phyloP scores from a whole-genome alignment of 2,329 filamentous ascomycete genomes.

The Chaetomium olivaceum region DNA sequence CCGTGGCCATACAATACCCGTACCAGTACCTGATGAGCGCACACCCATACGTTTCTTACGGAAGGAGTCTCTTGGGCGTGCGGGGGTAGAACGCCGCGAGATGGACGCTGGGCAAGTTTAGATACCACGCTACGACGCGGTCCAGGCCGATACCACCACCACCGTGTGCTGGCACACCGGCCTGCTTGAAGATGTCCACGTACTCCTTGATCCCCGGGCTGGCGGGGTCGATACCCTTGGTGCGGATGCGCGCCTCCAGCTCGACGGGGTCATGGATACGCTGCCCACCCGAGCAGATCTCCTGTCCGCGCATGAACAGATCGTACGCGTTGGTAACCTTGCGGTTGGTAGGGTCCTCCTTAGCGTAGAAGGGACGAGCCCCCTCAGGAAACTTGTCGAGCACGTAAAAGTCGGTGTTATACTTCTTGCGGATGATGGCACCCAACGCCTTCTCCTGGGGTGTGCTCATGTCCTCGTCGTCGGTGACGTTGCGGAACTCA shows the following conservation, averaged over 20 bases:
- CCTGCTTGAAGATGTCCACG: conserved; percentile 76
- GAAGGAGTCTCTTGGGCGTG: conserved; percentile 60
- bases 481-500: conserved; percentile 66
- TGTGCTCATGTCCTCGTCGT: conserved; percentile 78
- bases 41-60: conserved; percentile 40
- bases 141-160: conserved; percentile 89
- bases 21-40: not conserved
- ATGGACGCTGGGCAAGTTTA: conserved; percentile 61
- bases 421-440: conserved; percentile 81
- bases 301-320: conserved; percentile 90
- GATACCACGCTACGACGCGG: conserved; percentile 72
- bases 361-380: conserved; percentile 90
- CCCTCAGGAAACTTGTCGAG: conserved; percentile 93
- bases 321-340: conserved; percentile 70
- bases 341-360: conserved; percentile 69
- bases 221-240: conserved; percentile 77
- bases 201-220: conserved; percentile 82
- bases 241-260: conserved; percentile 75
- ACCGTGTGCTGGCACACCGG: conserved; percentile 85
- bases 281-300: conserved; percentile 89
- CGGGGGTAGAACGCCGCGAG: conserved; percentile 59
- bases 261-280: conserved; percentile 79
- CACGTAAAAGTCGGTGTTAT: conserved; percentile 93
- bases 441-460: conserved; percentile 89
- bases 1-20: not conserved